Conservation (phyloP, 2,329 filamentous ascomycete species). For the Diaporthe longicolla region DNA sequence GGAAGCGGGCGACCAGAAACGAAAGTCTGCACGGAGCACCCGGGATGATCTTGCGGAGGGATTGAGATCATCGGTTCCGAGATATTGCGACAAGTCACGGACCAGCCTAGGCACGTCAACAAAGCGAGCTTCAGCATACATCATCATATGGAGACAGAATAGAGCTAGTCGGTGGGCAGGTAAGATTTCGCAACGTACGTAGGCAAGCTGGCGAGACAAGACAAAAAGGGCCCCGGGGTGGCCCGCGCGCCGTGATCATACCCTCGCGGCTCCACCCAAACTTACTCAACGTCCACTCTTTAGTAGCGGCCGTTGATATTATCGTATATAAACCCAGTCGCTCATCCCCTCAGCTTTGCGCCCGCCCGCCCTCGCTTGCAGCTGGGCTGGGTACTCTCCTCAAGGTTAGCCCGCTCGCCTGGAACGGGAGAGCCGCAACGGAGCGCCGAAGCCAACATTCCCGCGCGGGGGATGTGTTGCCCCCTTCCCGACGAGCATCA, state of each 20-base stretch:
- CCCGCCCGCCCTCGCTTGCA: slow-evolving; percentile 18
- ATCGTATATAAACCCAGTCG: slow-evolving; percentile 6
- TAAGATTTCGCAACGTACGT: not conserved
- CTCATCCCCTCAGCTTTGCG: slow-evolving; percentile 25
- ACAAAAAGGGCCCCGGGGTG: not conserved
- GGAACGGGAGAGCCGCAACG: slow-evolving; percentile 5
- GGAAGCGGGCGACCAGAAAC: not conserved
- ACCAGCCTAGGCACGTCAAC: not conserved
- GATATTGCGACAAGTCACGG: slow-evolving; percentile 10
- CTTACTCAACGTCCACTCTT: slow-evolving; percentile 4
- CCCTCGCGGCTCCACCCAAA: not conserved
- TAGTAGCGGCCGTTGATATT: not conserved
- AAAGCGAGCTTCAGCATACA: not conserved
- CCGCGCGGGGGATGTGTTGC: slow-evolving; percentile 7
- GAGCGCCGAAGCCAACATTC: not conserved
- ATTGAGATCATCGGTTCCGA: slow-evolving; percentile 29
- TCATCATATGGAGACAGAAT: not conserved
- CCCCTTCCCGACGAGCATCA: not conserved
- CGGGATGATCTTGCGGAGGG: slow-evolving; percentile 29
- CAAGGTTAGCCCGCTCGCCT: too few relatives aligned
- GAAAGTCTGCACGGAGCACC: slow-evolving; percentile 13
- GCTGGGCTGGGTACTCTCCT: too few relatives aligned
- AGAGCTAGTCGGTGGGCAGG: not conserved
- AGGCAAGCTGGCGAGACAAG: not conserved
- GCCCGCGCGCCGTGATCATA: not conserved